phyloP scores from a whole-genome alignment of 2,329 filamentous ascomycete genomes.

The Botrytis medusae region DNA sequence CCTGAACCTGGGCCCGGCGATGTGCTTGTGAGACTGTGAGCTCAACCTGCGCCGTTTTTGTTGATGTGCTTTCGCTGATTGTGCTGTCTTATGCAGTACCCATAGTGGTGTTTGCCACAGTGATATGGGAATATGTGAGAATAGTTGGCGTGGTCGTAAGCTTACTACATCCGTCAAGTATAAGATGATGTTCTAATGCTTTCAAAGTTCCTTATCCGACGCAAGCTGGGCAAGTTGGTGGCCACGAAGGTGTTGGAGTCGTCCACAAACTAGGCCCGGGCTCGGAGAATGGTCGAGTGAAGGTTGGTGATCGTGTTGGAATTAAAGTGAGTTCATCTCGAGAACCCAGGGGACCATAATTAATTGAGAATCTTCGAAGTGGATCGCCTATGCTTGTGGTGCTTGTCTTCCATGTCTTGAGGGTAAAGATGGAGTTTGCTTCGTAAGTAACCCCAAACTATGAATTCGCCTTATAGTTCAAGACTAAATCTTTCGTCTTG shows the following conservation, averaged over 20 bases:
- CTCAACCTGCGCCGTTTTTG: neutral
- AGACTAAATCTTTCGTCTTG: slow-evolving; percentile 20
- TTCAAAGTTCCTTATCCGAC: slow-evolving; percentile 56
- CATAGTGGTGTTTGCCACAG: slow-evolving; percentile 67
- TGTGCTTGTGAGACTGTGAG: slow-evolving; percentile 61
- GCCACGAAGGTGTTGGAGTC: slow-evolving; percentile 67
- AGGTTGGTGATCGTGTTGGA: slow-evolving; percentile 67
- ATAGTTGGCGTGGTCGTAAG: slow-evolving; percentile 40
- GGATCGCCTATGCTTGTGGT: slow-evolving; percentile 54
- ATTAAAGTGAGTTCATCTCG: slow-evolving; percentile 53
- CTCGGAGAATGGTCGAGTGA: slow-evolving; percentile 54
- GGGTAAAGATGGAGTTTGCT: slow-evolving; percentile 63
- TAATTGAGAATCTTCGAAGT: slow-evolving; percentile 42
- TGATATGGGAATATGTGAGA: slow-evolving; percentile 58
- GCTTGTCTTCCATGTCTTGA: slow-evolving; percentile 53
- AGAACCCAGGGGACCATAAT: neutral
- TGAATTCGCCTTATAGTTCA: slow-evolving; percentile 5
- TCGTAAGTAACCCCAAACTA: slow-evolving; percentile 48
- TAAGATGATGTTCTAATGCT: slow-evolving; percentile 44
- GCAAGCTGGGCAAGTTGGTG: slow-evolving; percentile 62
- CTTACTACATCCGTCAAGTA: slow-evolving; percentile 14
- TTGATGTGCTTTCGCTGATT: slow-evolving; percentile 19
- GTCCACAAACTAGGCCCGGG: slow-evolving; percentile 65
- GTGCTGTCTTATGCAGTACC: slow-evolving; percentile 43
- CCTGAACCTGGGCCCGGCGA: slow-evolving; percentile 63